Percentiles rank a stretch among this genome's conserved stretches.
These are phyloP conservation scores for Davidsoniella eucalypti DNA, from an alignment of 2,329 filamentous ascomycete genomes.

Conservation along the genomic window DNA sequence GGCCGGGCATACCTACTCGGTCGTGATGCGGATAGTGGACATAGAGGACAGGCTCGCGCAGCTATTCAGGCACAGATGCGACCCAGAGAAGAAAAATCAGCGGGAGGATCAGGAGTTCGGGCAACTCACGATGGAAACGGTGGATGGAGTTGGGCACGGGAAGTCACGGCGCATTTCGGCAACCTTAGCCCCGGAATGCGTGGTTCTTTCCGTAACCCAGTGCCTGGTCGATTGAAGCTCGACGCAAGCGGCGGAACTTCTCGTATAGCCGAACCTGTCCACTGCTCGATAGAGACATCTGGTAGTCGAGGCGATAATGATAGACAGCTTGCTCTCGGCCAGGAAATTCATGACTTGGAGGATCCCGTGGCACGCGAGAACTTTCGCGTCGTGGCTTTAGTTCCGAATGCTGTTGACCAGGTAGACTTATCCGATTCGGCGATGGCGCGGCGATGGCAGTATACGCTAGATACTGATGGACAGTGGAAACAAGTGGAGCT, in stretches of 20 bases:
- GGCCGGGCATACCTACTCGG: conserved; percentile 63
- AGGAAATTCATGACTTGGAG: conserved; percentile 53
- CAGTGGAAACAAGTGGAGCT: conserved; percentile 5
- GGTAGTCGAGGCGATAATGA: conserved; percentile 14
- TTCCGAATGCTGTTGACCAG: conserved; percentile 60
- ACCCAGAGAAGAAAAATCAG: conserved; percentile 18
- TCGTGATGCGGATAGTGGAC: conserved; percentile 39
- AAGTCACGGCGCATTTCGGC: conserved; percentile 78
- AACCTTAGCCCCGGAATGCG: conserved; percentile 72
- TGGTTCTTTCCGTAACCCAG: conserved; percentile 57
- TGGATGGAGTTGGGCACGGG: conserved; percentile 59
- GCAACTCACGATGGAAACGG: neutral
- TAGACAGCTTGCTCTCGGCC: conserved; percentile 28
- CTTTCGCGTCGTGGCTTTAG: conserved; percentile 71
- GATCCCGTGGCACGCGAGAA: conserved; percentile 56
- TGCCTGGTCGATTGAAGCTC: conserved; percentile 45
- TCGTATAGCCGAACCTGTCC: too few species aligned
- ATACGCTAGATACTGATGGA: conserved; percentile 35
- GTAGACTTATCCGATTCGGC: conserved; percentile 54
- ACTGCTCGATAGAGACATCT: too few species aligned
- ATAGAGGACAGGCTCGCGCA: neutral
- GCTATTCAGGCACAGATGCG: conserved; percentile 16
- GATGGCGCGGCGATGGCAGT: conserved; percentile 47
- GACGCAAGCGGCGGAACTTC: conserved; percentile 17
- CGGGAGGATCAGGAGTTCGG: neutral